Conservation (phyloP, 371 early-diverging fungal species). For the Thermomucor indicae-seudaticae region DNA sequence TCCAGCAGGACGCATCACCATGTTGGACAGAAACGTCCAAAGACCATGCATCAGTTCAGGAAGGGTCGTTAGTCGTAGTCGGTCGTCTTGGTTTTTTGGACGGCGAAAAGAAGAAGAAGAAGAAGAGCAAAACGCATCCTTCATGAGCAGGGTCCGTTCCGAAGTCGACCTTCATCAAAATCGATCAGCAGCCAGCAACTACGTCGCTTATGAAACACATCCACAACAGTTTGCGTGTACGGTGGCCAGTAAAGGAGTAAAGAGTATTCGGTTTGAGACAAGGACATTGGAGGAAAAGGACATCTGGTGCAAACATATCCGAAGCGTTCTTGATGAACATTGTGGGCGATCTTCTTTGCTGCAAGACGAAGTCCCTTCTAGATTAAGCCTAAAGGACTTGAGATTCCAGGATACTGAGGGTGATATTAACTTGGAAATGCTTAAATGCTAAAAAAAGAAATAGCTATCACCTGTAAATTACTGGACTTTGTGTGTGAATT, state of each 20-base stretch:
- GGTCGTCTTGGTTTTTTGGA: background rate
- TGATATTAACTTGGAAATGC: background rate
- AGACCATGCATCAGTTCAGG: too few relatives aligned
- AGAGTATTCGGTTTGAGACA: conserved; percentile 23
- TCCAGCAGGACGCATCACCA: background rate
- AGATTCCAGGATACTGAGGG: background rate
- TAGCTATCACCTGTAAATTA: background rate
- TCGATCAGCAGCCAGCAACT: background rate
- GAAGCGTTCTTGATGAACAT: conserved; percentile 15
- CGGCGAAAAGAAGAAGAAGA: background rate
- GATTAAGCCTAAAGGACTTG: background rate
- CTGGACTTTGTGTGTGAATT: background rate
- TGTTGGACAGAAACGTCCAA: too few relatives aligned
- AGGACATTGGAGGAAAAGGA: conserved; percentile 22
- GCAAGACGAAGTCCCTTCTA: background rate
- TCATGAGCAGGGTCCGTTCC: too few relatives aligned
- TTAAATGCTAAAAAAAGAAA: background rate
- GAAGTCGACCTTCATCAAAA: too few relatives aligned
- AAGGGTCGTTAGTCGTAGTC: background rate
- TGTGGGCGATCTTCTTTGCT: background rate
- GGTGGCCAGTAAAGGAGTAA: conserved; percentile 17
- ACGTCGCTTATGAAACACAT: conserved; percentile 3
- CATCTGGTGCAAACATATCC: conserved; percentile 24
- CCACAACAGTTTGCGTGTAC: conserved; percentile 30
- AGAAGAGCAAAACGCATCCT: background rate